A percentile compares a stretch with the other conserved stretches of the same genome.
These are phyloP conservation scores for Chlorencoelia australis DNA, from an alignment of 2,329 filamentous ascomycete genomes.

Conservation along the genomic window DNA sequence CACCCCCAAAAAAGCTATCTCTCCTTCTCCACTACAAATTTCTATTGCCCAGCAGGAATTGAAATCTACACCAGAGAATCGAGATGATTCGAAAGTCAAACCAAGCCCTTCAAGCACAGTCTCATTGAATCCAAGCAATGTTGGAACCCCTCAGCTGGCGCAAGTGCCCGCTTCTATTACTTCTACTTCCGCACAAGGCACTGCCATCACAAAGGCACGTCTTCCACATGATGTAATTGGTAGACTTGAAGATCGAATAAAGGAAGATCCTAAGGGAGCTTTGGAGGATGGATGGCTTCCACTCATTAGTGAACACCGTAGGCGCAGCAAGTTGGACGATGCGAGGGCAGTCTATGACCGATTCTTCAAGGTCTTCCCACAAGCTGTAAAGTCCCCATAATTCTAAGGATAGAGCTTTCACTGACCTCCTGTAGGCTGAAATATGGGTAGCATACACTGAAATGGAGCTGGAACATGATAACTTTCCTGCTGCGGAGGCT, in stretches of 20 bases:
- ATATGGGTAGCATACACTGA: conserved; percentile 83
- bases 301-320: conserved; percentile 76
- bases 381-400: conserved; percentile 58
- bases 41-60: conserved; percentile 22
- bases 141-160: conserved; percentile 15
- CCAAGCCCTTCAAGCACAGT: conserved; percentile 15
- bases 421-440: conserved; percentile 57
- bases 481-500: conserved; percentile 68
- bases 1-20: conserved; percentile 20
- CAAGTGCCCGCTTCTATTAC: conserved; percentile 18
- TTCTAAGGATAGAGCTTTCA: conserved; percentile 6
- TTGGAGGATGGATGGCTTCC: conserved; percentile 85
- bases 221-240: conserved; percentile 28
- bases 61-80: conserved; percentile 18
- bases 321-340: conserved; percentile 72
- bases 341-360: conserved; percentile 72
- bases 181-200: conserved; percentile 14
- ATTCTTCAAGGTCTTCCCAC: conserved; percentile 81
- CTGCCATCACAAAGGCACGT: conserved; percentile 25
- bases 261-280: conserved; percentile 86
- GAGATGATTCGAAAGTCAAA: conserved; percentile 21
- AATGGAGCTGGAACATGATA: conserved; percentile 81
- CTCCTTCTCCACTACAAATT: conserved; percentile 25
- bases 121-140: conserved; percentile 20
- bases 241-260: conserved; percentile 74